Conservation (phyloP, 768 basidiomycete genomes). For the Tulasnella sp. region DNA sequence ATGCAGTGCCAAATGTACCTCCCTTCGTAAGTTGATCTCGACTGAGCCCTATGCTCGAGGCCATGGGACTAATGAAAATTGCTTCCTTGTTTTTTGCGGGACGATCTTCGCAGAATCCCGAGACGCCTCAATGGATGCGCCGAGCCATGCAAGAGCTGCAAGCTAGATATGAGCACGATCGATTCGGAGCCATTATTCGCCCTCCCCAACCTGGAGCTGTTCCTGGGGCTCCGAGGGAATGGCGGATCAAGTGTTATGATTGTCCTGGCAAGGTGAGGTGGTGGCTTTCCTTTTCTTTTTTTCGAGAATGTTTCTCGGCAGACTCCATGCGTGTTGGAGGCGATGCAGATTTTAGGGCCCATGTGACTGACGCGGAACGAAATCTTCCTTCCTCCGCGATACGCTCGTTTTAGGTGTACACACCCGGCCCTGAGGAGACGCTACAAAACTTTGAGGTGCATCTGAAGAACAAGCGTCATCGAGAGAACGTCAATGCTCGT, state of each 20-base stretch:
- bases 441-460: slow-evolving; percentile 89
- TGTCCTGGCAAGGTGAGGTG: slow-evolving; percentile 80
- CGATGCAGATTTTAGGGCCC: not conserved
- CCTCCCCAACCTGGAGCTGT: slow-evolving; percentile 45
- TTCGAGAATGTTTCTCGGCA: not conserved
- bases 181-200: slow-evolving; percentile 65
- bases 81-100: slow-evolving; percentile 8
- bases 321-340: not conserved
- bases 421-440: slow-evolving; percentile 80
- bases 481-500: slow-evolving; percentile 62
- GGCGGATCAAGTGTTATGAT: slow-evolving; percentile 86
- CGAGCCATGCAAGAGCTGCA: slow-evolving; percentile 52
- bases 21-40: slow-evolving; percentile 2
- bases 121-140: slow-evolving; percentile 23
- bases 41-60: not conserved
- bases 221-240: slow-evolving; percentile 54
- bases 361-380: slow-evolving; percentile 3
- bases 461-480: slow-evolving; percentile 75
- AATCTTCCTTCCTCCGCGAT: slow-evolving; percentile 10
- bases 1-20: not conserved
- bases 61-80: not conserved
- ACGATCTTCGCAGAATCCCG: slow-evolving; percentile 20
- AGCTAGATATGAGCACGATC: slow-evolving; percentile 68
- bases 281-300: not conserved
- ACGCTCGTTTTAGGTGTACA: slow-evolving; percentile 58